These are phyloP conservation scores for Apiospora malaysiana DNA, from an alignment of 2,329 filamentous ascomycete species.

Conservation along the genomic window DNA sequence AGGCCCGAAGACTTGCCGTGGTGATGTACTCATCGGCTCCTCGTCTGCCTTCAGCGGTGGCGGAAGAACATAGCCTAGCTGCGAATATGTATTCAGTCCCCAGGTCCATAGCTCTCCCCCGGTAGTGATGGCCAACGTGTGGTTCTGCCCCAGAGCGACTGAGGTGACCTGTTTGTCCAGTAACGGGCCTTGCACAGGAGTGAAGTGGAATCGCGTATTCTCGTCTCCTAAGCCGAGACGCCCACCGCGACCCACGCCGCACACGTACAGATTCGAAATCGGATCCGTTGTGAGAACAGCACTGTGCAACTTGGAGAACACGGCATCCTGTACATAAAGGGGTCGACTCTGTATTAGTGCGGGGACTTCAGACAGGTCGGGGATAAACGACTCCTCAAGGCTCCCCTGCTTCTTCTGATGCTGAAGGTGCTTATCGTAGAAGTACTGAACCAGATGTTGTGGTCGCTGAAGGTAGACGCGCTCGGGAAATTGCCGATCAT, in stretches of 20 bases:
- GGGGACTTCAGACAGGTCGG: constrained; percentile 64
- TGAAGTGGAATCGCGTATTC: constrained; percentile 85
- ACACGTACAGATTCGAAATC: constrained; percentile 89
- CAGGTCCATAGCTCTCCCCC: constrained; percentile 92
- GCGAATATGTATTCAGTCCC: constrained; percentile 86
- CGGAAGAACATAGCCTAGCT: constrained; percentile 84
- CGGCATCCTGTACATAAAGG: constrained; percentile 78
- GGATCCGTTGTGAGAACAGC: constrained; percentile 87
- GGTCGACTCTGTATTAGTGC: constrained; percentile 74
- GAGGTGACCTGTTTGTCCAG: constrained; percentile 74
- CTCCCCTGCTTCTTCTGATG: constrained; percentile 41
- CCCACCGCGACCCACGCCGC: constrained; percentile 89
- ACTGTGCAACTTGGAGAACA: constrained; percentile 90
- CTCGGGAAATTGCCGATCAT: constrained; percentile 93
- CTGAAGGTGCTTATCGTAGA: constrained; percentile 72
- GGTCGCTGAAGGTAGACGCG: constrained; percentile 79
- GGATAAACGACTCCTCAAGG: constrained; percentile 40
- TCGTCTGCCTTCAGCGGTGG: constrained; percentile 72
- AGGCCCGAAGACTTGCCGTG: constrained; percentile 88
- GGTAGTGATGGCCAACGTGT: constrained; percentile 84
- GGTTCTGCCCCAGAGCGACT: constrained; percentile 90
- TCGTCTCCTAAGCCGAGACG: constrained; percentile 90
- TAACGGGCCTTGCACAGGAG: constrained; percentile 79
- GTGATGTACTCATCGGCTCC: constrained; percentile 79
- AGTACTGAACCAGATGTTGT: constrained; percentile 74